These are phyloP conservation scores for Avicennia marina DNA, from an alignment of 257 asterid genomes.

Conservation along the genomic window DNA sequence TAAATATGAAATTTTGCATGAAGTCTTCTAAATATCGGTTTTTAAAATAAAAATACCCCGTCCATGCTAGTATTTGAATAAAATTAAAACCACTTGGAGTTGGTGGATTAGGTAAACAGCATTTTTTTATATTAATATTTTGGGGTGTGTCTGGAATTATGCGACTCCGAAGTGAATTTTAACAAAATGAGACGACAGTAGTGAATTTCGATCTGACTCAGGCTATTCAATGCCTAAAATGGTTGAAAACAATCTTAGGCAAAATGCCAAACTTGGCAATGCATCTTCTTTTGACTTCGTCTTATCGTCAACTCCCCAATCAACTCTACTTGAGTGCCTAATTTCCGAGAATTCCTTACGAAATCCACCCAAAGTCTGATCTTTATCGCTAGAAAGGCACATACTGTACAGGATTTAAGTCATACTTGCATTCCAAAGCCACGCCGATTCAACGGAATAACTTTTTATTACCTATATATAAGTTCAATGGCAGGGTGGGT, in stretches of 20 bases:
- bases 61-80: too few species aligned
- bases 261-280: constrained; percentile 1
- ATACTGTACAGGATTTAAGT: background rate
- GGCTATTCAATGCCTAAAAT: too few species aligned
- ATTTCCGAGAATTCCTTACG: background rate
- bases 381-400: constrained; percentile 19
- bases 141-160: too few species aligned
- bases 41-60: too few species aligned
- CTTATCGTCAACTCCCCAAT: background rate
- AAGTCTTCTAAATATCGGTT: too few species aligned
- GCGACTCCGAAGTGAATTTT: too few species aligned
- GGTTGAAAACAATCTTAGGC: background rate
- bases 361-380: constrained; percentile 10
- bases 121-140: too few species aligned
- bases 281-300: background rate
- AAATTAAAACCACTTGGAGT: too few species aligned
- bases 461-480: background rate
- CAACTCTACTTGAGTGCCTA: constrained; percentile 4
- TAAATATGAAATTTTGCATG: too few species aligned
- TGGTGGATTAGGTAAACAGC: too few species aligned
- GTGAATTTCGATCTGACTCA: too few species aligned
- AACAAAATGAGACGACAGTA: too few species aligned
- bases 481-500: background rate
- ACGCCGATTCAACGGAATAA: background rate
- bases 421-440: constrained; percentile 20